These are phyloP conservation scores for Trametes gibbosa DNA, from an alignment of 768 basidiomycete genomes.

Conservation along the genomic window DNA sequence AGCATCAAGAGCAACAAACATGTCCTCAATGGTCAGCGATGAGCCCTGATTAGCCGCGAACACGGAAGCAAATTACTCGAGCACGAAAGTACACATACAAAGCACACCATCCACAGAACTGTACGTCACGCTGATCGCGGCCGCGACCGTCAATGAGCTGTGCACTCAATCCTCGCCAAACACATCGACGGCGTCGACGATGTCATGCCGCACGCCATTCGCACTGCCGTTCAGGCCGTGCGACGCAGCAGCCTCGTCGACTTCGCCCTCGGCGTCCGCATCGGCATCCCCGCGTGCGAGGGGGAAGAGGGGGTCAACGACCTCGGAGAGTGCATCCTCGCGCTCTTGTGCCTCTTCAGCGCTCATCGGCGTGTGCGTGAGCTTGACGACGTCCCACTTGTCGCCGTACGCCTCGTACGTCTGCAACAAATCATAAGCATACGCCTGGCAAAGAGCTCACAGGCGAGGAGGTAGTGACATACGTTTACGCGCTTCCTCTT, in stretches of 20 bases:
- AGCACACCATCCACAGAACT: no score
- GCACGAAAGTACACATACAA: neutral
- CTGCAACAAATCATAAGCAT: constrained; percentile 34
- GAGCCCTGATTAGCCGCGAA: no score
- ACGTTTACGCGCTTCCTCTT: constrained; percentile 85
- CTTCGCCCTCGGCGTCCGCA: constrained; percentile 45
- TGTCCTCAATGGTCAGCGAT: no score
- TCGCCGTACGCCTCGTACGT: constrained; percentile 70
- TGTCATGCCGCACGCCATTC: constrained; percentile 1
- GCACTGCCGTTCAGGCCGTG: constrained; percentile 5
- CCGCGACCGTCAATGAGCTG: no score
- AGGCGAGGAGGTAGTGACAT: constrained; percentile 28
- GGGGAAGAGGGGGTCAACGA: constrained; percentile 64
- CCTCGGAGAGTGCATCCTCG: constrained; percentile 75
- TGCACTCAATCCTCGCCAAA: constrained; percentile 19
- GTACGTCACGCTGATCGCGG: no score
- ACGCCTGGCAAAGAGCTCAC: neutral
- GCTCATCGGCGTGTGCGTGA: constrained; percentile 68
- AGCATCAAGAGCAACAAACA: no score
- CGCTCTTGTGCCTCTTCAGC: constrained; percentile 76
- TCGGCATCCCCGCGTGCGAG: constrained; percentile 43
- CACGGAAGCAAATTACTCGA: neutral
- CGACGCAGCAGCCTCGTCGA: constrained; percentile 15
- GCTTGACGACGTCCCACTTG: constrained; percentile 80
- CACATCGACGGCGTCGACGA: constrained; percentile 20